A percentile compares a stretch with the other conserved stretches of the same genome.
phyloP scores from a whole-genome alignment of 2,329 filamentous ascomycete genomes.

The Immersiporthe knoxdaviesiana region DNA sequence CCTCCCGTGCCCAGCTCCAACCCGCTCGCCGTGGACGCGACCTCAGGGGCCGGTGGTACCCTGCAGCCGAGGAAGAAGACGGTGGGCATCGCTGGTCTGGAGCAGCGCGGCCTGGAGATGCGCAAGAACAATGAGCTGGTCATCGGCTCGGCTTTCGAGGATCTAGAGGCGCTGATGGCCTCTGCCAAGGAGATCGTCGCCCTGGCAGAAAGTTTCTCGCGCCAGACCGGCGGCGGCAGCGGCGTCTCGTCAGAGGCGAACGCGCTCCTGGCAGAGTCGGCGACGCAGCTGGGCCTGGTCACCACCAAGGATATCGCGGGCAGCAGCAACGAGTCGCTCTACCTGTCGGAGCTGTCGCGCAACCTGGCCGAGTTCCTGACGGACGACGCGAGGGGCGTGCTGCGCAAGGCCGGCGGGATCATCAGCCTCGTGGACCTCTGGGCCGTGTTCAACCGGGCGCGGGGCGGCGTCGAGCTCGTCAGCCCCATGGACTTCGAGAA shows the following conservation, averaged over 20 bases:
- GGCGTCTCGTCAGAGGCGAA: constrained; percentile 66
- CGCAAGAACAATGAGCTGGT: constrained; percentile 92
- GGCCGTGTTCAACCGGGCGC: constrained; percentile 91
- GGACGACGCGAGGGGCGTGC: constrained; percentile 77
- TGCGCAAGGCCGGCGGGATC: constrained; percentile 82
- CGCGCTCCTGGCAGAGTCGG: constrained; percentile 78
- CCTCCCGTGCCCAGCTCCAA: constrained; percentile 78
- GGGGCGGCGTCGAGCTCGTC: constrained; percentile 91
- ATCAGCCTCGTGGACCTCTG: constrained; percentile 89
- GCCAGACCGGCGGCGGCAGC: constrained; percentile 63
- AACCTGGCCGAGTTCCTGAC: constrained; percentile 88
- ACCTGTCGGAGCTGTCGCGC: constrained; percentile 83
- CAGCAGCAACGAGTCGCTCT: constrained; percentile 79
- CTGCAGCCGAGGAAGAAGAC: constrained; percentile 51
- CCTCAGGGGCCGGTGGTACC: constrained; percentile 36
- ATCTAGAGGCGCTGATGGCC: constrained; percentile 94
- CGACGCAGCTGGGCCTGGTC: constrained; percentile 81
- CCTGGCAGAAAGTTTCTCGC: constrained; percentile 84
- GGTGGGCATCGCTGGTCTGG: constrained; percentile 89
- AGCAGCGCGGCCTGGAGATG: constrained; percentile 80
- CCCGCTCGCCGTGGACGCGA: constrained; percentile 42
- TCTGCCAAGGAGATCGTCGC: constrained; percentile 96
- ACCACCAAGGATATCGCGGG: constrained; percentile 94
- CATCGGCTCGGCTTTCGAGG: constrained; percentile 93
- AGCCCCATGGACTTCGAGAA: constrained; percentile 91